Evolutionary conservation across 2,329 filamentous ascomycete species (phyloP).

Genomic region (Paraconiothyrium sp.): DNA sequence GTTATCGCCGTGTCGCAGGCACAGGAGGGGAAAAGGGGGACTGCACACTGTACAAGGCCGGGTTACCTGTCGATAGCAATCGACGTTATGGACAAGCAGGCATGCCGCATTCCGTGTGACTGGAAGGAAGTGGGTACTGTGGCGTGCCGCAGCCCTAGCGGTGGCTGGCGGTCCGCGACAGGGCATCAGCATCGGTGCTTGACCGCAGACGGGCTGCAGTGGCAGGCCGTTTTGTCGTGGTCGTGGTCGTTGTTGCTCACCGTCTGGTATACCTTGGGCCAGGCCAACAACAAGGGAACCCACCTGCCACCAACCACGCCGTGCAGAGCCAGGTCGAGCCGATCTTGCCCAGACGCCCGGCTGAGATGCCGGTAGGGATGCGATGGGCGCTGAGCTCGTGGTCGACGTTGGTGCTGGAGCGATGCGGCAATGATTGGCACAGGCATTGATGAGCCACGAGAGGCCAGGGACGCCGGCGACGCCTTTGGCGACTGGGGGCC

Average conservation of each 20-base stretch:
- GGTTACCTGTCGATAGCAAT: constrained; percentile 26
- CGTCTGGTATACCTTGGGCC: background rate
- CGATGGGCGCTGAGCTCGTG: constrained; percentile 12
- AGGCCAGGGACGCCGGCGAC: constrained; percentile 5
- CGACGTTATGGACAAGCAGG: constrained; percentile 14
- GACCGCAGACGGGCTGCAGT: constrained; percentile 22
- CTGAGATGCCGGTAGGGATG: constrained; percentile 11
- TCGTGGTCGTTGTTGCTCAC: background rate
- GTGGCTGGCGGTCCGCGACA: constrained; percentile 39
- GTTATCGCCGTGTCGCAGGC: background rate
- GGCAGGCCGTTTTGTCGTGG: constrained; percentile 8
- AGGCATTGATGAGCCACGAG: constrained; percentile 22
- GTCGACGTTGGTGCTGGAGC: constrained; percentile 3
- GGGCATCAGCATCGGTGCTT: constrained; percentile 17
- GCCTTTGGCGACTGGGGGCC: background rate
- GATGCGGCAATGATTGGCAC: constrained; percentile 26
- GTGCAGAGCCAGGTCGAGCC: constrained; percentile 16
- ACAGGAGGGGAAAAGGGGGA: background rate
- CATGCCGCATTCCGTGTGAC: constrained; percentile 6
- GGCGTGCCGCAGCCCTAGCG: constrained; percentile 24
- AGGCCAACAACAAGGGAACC: background rate
- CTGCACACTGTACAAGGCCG: background rate
- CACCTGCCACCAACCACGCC: background rate
- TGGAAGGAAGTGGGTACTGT: constrained; percentile 4
- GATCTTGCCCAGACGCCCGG: constrained; percentile 17